Evolutionary conservation across 1,284 basidiomycete species (phyloP), one percentile per base, ranked within the genome.

Genomic region (Anthracocystis walkeri): DNA sequence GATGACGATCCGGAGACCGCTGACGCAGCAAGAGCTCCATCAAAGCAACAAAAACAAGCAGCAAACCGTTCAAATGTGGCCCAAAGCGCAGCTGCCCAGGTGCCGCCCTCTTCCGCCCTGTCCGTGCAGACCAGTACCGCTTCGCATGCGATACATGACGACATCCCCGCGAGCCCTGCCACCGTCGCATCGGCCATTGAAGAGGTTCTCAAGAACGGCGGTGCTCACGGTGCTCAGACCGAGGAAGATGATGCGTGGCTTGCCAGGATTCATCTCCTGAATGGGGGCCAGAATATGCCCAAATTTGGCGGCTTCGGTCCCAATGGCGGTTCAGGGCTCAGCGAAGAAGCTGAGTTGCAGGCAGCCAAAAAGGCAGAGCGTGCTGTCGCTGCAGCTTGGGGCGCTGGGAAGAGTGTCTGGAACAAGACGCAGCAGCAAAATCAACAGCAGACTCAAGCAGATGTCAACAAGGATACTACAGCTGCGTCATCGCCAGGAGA

Each of bases 181-280:
- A 74, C 71, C 3, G 71, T 74, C 3, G 71, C 71, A 1, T 74
- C 71, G 20, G 71, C 71, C 3, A 74, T 74, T 35, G 72, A 70
- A 14, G 67, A 75, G 33, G 60, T 66, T 16, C 57, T 75, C 54
- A 70, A 64, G 53, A 66, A 66, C 31, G 67, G 64, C 6, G 58
- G 65, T 3, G 50, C 58, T 23, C 40, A 63, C n/a, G 65, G 65
- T 23, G 56, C 57, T 16, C 64, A 59, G 44, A 66, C 75, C 18
- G 75, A 71, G 29, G 67, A 70, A 45, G 76, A 82, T 53, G 72
- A 84, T 51, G 71, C 72, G 2, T 84, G 82, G 82, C 66, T 84
- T 1, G 71, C 75, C 1, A 68, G 78, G 18, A 82, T 84, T 23
- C 75, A 79, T 29, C 56, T 84, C 53, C 58, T 84, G 4, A 84